Evolutionary conservation across 768 basidiomycete species (phyloP), one percentile per base, ranked within the genome.

Genomic region (Tephrocybe sp.): DNA sequence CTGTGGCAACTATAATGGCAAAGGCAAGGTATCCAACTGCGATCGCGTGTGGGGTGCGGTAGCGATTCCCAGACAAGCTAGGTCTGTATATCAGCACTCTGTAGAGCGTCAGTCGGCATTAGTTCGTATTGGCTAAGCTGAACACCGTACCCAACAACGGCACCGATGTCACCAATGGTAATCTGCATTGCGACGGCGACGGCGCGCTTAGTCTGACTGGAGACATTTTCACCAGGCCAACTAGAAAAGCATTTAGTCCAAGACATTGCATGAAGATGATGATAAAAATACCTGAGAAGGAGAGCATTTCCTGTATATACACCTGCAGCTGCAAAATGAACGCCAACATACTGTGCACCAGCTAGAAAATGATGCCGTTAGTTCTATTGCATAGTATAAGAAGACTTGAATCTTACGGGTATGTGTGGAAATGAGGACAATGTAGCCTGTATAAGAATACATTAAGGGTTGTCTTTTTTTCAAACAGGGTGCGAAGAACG

Each of bases 171-270:
- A 11, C 82, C 82, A 9, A 85, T 75, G 8, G 78, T 79, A 40
- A 86, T 84, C 58, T 85, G 84, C 73, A 81, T 75, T 1, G 80
- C 84, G 3, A 82, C 73, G 1, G 79, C 79, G 2, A 82, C 72
- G 0, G 84, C 82, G 11, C 84, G 75, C 60, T 85, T 84, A 3
- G 83, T 85, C 56, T 85, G 83, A 9, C 77, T 79, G 11, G 82
- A 82, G n/a, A 86, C 81, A 53, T 85, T 85, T 63, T 86, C 83
- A 15, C 77, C 72, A 1, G 82, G 80, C 80, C 84, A 84, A 46
- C 76, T 74, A 30, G 12, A 26, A n/a, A 8, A 51, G 9, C 11
- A 16, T 24, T 39, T 21, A 38, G 39, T 9, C 2, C 11, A 21
- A 27, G 19, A 25, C 19, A 47, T 12, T 12, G 9, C 8, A 15